These are phyloP conservation scores for Aspergillus luchuensis DNA, from an alignment of 2,329 filamentous ascomycete species.

Conservation along the genomic window DNA sequence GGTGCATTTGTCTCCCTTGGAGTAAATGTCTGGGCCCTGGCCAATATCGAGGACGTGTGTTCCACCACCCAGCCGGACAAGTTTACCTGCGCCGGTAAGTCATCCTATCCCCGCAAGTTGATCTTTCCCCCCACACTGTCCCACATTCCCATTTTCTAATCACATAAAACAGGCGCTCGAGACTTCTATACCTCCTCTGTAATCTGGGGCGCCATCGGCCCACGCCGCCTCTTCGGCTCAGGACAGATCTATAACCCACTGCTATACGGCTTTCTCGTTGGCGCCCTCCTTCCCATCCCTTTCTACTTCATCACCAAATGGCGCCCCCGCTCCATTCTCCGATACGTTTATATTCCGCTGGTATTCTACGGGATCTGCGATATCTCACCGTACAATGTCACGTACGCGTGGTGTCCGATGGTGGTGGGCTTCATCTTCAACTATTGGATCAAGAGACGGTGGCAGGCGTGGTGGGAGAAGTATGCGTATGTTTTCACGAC, in stretches of 20 bases:
- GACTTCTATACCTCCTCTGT: slow-evolving; percentile 12
- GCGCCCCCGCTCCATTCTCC: background rate
- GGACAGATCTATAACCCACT: slow-evolving; percentile 7
- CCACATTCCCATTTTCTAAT: no score
- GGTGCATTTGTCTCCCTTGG: slow-evolving; percentile 7
- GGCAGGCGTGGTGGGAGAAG: slow-evolving; percentile 4
- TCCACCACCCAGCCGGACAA: background rate
- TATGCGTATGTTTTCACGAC: slow-evolving; percentile 7
- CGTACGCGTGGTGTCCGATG: slow-evolving; percentile 8
- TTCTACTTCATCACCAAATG: slow-evolving; percentile 4
- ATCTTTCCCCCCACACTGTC: no score
- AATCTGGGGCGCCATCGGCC: slow-evolving; percentile 8
- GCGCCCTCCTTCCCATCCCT: slow-evolving; percentile 6
- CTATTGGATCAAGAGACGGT: background rate
- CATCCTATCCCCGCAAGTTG: no score
- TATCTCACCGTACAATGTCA: slow-evolving; percentile 9
- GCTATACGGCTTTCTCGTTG: slow-evolving; percentile 7
- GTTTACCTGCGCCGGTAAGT: slow-evolving; percentile 6
- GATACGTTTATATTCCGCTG: slow-evolving; percentile 2
- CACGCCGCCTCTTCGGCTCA: slow-evolving; percentile 4
- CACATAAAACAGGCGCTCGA: background rate
- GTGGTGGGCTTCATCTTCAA: background rate
- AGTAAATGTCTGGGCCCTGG: slow-evolving; percentile 9
- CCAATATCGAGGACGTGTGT: slow-evolving; percentile 9
- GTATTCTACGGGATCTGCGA: background rate